Percentiles rank a stretch among this genome's conserved stretches.
phyloP scores from a whole-genome alignment of 2,329 filamentous ascomycete species.

The Fusarium keratoplasticum region DNA sequence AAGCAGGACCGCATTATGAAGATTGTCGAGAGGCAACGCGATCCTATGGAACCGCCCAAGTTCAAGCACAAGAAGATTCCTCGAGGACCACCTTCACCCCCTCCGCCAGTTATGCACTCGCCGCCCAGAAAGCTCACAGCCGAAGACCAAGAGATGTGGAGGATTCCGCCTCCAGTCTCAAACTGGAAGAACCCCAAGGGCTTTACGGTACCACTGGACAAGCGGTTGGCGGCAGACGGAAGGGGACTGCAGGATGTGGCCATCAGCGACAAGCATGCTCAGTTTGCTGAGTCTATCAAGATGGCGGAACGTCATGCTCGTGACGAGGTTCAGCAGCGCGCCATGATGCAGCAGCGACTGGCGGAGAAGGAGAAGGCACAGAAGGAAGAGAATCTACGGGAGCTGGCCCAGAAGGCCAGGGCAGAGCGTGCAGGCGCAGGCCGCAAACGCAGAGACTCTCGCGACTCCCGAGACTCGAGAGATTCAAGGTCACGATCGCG shows the following conservation, averaged over 20 bases:
- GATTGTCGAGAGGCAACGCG: slow-evolving; percentile 92
- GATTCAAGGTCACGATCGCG: slow-evolving; percentile 55
- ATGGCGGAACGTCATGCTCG: slow-evolving; percentile 94
- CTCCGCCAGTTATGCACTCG: slow-evolving; percentile 93
- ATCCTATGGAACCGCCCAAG: slow-evolving; percentile 97
- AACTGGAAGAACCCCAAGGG: slow-evolving; percentile 99
- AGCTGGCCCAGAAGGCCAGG: slow-evolving; percentile 89
- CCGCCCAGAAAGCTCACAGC: slow-evolving; percentile 95
- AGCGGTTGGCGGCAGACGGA: slow-evolving; percentile 93
- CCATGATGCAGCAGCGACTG: slow-evolving; percentile 93
- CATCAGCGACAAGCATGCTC: slow-evolving; percentile 98
- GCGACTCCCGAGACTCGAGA: slow-evolving; percentile 53
- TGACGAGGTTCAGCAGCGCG: slow-evolving; percentile 93
- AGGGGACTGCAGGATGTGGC: slow-evolving; percentile 91
- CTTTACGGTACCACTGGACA: slow-evolving; percentile 95
- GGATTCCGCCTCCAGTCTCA: slow-evolving; percentile 85
- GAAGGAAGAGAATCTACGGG: slow-evolving; percentile 91
- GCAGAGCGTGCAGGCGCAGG: slow-evolving; percentile 76
- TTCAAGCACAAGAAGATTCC: slow-evolving; percentile 99
- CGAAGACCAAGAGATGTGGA: slow-evolving; percentile 97
- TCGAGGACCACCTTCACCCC: slow-evolving; percentile 89
- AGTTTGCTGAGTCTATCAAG: slow-evolving; percentile 93
- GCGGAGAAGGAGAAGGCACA: slow-evolving; percentile 96
- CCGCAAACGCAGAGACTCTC: slow-evolving; percentile 55
- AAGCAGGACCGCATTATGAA: slow-evolving; percentile 98